Conservation (phyloP, 306 rosid species). For the Echinosophora koreensis region DNA sequence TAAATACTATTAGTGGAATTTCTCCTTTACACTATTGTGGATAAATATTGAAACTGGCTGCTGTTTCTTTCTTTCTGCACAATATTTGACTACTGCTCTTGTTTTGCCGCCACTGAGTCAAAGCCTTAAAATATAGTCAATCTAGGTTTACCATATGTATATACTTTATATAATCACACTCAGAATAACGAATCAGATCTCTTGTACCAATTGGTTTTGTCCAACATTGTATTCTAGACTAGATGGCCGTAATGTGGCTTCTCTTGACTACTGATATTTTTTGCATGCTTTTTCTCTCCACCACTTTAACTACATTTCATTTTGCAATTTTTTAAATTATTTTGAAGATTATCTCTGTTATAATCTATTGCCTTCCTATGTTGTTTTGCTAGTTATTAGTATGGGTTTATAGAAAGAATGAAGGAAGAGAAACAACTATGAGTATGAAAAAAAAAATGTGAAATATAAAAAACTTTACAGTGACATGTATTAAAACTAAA, state of each 20-base stretch:
- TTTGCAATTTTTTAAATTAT: background rate
- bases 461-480: too few species aligned
- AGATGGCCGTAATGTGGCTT: background rate
- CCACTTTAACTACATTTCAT: background rate
- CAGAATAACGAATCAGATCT: conserved; percentile 25
- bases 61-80: background rate
- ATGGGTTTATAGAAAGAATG: background rate
- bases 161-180: background rate
- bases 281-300: background rate
- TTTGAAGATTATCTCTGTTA: background rate
- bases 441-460: too few species aligned
- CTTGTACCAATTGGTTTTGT: conserved; percentile 30
- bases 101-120: conserved; percentile 39
- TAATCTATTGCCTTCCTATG: background rate
- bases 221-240: conserved; percentile 14
- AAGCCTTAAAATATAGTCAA: conserved; percentile 42
- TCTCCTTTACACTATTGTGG: conserved; percentile 39
- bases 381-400: background rate
- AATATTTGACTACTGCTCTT: conserved; percentile 25
- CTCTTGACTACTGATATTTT: conserved; percentile 10
- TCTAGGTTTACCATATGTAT: conserved; percentile 1
- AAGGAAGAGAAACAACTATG: background rate
- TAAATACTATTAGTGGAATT: background rate
- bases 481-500: too few species aligned
- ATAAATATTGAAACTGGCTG: conserved; percentile 23